Evolutionary conservation across 2,329 filamentous ascomycete species (phyloP), one percentile per base, ranked within the genome.

Genomic region (Paecilomyces sp.): DNA sequence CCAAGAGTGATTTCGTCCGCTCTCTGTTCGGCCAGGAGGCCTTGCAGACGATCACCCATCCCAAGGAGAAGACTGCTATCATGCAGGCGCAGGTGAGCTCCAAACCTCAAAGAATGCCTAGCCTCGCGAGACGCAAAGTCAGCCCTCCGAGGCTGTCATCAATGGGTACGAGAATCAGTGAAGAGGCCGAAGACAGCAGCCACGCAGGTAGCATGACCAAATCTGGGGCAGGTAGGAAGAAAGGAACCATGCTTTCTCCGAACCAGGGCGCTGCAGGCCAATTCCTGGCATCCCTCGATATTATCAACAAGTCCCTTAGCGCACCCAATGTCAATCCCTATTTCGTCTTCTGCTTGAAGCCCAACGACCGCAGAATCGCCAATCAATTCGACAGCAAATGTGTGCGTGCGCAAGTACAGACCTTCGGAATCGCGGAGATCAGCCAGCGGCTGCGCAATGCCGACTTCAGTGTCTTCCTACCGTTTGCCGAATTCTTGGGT

Each of bases 351-450:
- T 99, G 94, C 70, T 78, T 99, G 64, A 99, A 99, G 77, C 93
- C 94, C 24, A 99, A 99, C 67, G 94, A 99, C 72, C 85, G 94
- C 57, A 87, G 94, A 56, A 99, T 99, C 65, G 93, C 94, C 62
- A 99, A 99, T 67, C 94, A 99, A 70, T 99, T 97, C 68, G 94
- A 99, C 75, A 97, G 92, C 83, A 97, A 97, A 76, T 99, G 94
- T 72, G 94, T 99, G 24, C 88, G 94, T 3, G 90, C 90, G 11
- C 94, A 99, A 72, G 85, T 99, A 1, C 93, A 97, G 71, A 96
- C 92, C 0, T 91, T 97, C 66, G 94, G 94, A 33, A 96, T 99
- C 68, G 92, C 92, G 1, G 94, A 99, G 72, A 97, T 99, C 74
- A 96, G 92, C 71, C 92, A 97, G 71, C 85, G 94, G 22, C 82